A percentile compares a stretch with the other conserved stretches of the same genome.
Conservation (phyloP, 2,329 filamentous ascomycete species). For the Grosmannia serpens region DNA sequence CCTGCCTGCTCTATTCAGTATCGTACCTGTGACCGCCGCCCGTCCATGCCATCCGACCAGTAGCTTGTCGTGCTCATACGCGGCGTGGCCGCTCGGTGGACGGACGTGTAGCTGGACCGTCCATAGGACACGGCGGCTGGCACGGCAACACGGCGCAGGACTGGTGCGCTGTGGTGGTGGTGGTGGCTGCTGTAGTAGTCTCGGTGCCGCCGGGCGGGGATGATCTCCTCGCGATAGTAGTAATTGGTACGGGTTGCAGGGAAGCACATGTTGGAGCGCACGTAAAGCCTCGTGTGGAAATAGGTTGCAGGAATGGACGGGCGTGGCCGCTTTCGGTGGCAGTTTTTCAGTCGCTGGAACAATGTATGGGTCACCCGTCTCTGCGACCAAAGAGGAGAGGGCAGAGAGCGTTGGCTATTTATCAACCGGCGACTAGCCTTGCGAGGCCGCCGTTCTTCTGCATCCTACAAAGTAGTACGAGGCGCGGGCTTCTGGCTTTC, state of each 20-base stretch:
- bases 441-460: not conserved
- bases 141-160: not conserved
- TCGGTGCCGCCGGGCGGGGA: constrained; percentile 21
- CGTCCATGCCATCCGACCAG: no score
- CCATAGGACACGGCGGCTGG: constrained; percentile 1
- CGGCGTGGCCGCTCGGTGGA: constrained; percentile 24
- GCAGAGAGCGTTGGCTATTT: not conserved
- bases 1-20: not conserved
- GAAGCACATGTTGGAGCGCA: constrained; percentile 46
- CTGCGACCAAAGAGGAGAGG: no score
- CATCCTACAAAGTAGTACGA: not conserved
- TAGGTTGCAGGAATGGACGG: not conserved
- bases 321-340: not conserved
- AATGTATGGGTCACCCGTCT: no score
- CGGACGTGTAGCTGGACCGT: constrained; percentile 8
- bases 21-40: constrained; percentile 8
- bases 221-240: constrained; percentile 44
- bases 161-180: constrained; percentile 19
- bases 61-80: constrained; percentile 10
- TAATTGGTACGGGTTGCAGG: constrained; percentile 31
- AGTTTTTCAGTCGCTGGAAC: not conserved
- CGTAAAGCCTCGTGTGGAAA: not conserved
- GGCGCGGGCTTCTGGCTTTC: not conserved
- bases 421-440: not conserved
- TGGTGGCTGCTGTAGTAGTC: constrained; percentile 15